phyloP scores from a whole-genome alignment of 163 green algal species.

The Scenedesmus sp. region DNA sequence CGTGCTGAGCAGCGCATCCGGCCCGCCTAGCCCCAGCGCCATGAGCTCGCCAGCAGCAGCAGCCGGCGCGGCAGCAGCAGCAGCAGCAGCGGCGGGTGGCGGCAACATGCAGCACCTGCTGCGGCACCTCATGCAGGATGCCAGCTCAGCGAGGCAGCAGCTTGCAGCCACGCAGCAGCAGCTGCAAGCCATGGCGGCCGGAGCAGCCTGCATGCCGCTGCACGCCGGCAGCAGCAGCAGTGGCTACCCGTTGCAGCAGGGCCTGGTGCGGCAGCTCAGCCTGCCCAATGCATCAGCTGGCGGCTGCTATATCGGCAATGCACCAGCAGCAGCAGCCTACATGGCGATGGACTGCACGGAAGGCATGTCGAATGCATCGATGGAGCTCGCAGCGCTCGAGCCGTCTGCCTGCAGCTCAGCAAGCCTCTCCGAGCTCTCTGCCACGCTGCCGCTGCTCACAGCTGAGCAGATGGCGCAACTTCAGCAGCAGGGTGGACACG shows the following conservation, averaged over 20 bases:
- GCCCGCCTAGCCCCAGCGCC: not conserved
- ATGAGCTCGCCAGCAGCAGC: not conserved
- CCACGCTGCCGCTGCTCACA: not conserved
- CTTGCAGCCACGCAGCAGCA: not conserved
- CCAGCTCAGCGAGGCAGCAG: not conserved
- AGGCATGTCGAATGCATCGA: not conserved
- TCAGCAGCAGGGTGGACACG: too few relatives aligned
- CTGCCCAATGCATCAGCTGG: not conserved
- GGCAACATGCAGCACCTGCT: not conserved
- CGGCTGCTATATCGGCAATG: not conserved
- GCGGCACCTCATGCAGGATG: not conserved
- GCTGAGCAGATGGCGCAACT: not conserved
- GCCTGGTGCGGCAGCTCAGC: not conserved
- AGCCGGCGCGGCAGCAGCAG: not conserved
- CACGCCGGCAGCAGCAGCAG: not conserved
- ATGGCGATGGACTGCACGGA: not conserved
- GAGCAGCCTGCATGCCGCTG: not conserved
- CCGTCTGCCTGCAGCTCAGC: not conserved
- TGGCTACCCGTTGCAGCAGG: too few relatives aligned
- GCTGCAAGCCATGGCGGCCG: not conserved
- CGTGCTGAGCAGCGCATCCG: not conserved
- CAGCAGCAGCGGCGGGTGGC: too few relatives aligned
- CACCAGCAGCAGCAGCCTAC: not conserved
- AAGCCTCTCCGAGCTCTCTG: not conserved
- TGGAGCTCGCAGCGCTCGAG: not conserved